Base-by-base conservation (phyloP, 176 grass and related monocot species). In the Oryza glaberrima region DNA sequence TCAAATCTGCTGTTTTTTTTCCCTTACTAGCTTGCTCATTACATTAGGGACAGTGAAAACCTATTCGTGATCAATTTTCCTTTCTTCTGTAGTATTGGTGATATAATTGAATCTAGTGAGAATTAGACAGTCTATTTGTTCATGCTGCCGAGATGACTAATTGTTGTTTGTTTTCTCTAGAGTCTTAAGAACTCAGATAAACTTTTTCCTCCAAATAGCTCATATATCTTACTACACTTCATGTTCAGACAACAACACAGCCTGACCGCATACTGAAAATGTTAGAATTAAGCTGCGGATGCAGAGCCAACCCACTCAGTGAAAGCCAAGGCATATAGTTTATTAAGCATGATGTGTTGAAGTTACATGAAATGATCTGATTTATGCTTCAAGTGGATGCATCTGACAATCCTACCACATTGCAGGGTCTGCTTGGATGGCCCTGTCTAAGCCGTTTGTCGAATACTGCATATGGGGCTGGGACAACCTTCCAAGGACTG, bases 391-490 rank as follows among this genome's bases (percentile, higher is more conserved):
- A 11, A 56, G 52, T 43, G 25, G 35, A 48, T 78, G 49, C 71
- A 76, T 36, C 70, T 85, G 70, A 85, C 65, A 38, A 81, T 38
- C 15, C 16, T 61, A 41, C 23, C 11, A 25, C 8, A 5, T 72
- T 81, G 34, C 91, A 90, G 91, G 91, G 85, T 93, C 91, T 63
- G 91, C 91, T 10, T 93, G 91, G 91, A 93, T 93, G 91, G 85
- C 82, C 2, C 74, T 93, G 3, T 93, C 91, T 14, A 87, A 77
- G 78, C 60, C 91, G 26, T 90, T 93, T 68, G 60, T 93, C 0
- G 91, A 93, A 48, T 93, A 93, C 78, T 88, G 81, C 82, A 87
- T 93, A 65, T 93, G 91, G 91, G 91, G 91, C 25, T 93, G 88
- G 91, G 91, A 93, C 54, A 93, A 93, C 69, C 85, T 93, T 5